Evolutionary conservation across 495 filamentous ascomycete species (phyloP).

Genomic region (Hypoxylon rickii): DNA sequence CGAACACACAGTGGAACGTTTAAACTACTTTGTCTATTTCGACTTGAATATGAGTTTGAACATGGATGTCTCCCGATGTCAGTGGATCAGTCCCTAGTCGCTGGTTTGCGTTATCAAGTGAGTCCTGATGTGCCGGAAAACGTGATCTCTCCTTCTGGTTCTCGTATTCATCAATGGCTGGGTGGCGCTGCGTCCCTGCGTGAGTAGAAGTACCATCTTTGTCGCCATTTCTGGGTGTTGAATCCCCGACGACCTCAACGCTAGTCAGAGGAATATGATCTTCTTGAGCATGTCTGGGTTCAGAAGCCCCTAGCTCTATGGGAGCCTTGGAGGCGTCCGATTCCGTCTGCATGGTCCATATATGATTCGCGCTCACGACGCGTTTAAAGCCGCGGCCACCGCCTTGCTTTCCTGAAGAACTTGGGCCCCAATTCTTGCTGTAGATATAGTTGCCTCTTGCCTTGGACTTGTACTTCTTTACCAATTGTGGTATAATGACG

Average conservation of each 20-base stretch:
- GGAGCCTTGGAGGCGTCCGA: conserved; percentile 9
- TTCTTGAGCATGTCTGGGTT: too few species aligned
- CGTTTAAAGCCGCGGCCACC: conserved; percentile 31
- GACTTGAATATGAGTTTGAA: conserved; percentile 28
- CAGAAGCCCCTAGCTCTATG: too few species aligned
- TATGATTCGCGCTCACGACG: conserved; percentile 25
- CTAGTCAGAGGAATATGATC: conserved; percentile 26
- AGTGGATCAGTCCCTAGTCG: neutral
- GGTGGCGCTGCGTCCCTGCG: neutral
- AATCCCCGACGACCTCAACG: conserved; percentile 17
- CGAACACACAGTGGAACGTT: too few species aligned
- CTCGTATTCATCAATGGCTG: neutral
- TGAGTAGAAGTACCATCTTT: neutral
- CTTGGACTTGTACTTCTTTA: conserved; percentile 6
- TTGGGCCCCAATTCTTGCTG: conserved; percentile 3
- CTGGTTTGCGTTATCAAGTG: neutral
- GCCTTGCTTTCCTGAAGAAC: conserved; percentile 19
- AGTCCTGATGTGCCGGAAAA: neutral
- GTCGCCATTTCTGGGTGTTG: neutral
- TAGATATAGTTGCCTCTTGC: conserved; percentile 1
- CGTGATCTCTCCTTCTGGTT: neutral
- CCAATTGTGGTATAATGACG: conserved; percentile 23
- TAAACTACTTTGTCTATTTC: conserved; percentile 3
- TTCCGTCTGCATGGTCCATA: conserved; percentile 25
- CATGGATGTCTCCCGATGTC: conserved; percentile 19